A percentile compares a stretch with the other conserved stretches of the same genome.
Conservation (phyloP, 2,329 filamentous ascomycete genomes). For the Monosporascus sp. region DNA sequence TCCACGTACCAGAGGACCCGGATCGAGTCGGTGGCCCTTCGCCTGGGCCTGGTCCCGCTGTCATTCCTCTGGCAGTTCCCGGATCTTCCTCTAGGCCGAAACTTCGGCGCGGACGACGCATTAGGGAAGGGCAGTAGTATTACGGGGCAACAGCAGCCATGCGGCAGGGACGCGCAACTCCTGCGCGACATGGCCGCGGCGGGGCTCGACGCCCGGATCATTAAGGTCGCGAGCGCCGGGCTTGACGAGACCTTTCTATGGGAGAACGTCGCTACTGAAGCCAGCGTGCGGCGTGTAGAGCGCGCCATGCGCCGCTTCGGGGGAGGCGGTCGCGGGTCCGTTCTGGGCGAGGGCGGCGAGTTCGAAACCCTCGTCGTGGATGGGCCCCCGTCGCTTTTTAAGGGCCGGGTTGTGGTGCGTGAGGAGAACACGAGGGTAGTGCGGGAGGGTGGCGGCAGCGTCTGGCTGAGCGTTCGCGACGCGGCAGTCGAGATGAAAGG, state of each 20-base stretch:
- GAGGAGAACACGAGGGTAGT: slow-evolving; percentile 49
- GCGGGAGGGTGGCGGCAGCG: slow-evolving; percentile 68
- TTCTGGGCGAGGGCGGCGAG: slow-evolving; percentile 89
- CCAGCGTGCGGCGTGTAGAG: slow-evolving; percentile 42
- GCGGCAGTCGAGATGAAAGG: slow-evolving; percentile 48
- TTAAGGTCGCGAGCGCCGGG: slow-evolving; percentile 91
- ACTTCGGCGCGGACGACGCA: slow-evolving; percentile 23
- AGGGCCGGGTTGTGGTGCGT: slow-evolving; percentile 59
- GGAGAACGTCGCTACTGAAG: slow-evolving; percentile 63
- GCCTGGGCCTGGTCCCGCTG: slow-evolving; percentile 76
- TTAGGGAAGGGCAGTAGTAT: slow-evolving; percentile 9
- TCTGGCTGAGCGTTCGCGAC: slow-evolving; percentile 60
- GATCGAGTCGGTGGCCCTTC: slow-evolving; percentile 85
- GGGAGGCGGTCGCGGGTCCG: slow-evolving; percentile 57
- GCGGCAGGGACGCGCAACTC: slow-evolving; percentile 48
- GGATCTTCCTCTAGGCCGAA: slow-evolving; percentile 47
- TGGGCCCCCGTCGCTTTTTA: slow-evolving; percentile 71
- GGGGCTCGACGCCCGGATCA: slow-evolving; percentile 80
- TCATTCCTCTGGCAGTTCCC: slow-evolving; percentile 94
- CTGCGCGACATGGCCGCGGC: slow-evolving; percentile 75
- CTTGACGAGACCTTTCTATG: slow-evolving; percentile 77
- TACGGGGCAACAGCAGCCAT: not conserved
- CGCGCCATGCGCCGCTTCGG: slow-evolving; percentile 63
- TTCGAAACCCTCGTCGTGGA: slow-evolving; percentile 89
- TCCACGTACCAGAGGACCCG: slow-evolving; percentile 94